Base-by-base conservation (phyloP, 306 rosid species). In the Senna siamea region DNA sequence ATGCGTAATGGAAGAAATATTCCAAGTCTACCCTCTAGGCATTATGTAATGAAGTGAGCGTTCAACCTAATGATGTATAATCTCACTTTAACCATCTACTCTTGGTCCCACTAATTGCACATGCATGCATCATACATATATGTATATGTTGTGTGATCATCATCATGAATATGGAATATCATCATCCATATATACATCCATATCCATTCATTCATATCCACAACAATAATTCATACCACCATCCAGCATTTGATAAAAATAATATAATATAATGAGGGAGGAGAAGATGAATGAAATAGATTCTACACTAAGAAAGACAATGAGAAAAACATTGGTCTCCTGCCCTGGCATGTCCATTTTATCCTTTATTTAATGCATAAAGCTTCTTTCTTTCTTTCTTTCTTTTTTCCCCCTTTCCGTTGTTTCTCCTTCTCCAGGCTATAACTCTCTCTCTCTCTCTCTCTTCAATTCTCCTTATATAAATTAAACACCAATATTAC, bases 221-320 rank as follows among this genome's bases (percentile, higher is more conserved):
- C 56, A 15, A 20, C 62, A 76, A 57, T 50, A 22, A 59, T 68
- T 22, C 30, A 32, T 55, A 57, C 13, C 50, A 48, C 34, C 53
- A 2, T 37, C 30, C 30, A 3, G 12, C 56, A 2, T 15, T 28
- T 61, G 5, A 60, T 61, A 69, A 61, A 56, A 59, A 58, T 53
- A 30, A 34, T 44, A 63, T 38, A 20, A 73, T 62, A 63, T 40
- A 15, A 40, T 46, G 23, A 63, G 55, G 63, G 26, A 5, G 41
- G 35, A 22, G 22, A 44, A 37, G 38, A 44, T 7, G 18, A 65
- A 57, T 41, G 15, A 12, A 15, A 34, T 34, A 66, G 80, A 85
- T 79, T 84, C 81, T 69, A 71, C 50, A 66, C 52, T 30, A 75
- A 70, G 85, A 75, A 81, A 60, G 81, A 81, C 78, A 79, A 81